Base-by-base conservation (phyloP, 1,139 yeast species). In the Tardiomyces depauwii region DNA sequence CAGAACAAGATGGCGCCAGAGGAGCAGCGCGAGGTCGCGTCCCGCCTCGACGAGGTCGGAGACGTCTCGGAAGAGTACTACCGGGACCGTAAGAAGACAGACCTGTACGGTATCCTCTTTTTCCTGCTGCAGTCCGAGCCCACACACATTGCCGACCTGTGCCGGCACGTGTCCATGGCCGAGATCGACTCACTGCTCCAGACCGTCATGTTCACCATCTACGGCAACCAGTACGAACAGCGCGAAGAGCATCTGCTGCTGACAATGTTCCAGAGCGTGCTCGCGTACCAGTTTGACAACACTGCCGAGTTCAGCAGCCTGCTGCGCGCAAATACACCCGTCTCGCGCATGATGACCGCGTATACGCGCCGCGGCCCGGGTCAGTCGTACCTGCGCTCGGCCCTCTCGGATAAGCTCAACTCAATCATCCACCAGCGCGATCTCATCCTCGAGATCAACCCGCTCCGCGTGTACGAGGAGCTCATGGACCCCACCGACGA, bases 181-280 rank as follows among this genome's bases (percentile, higher is more conserved):
- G 71, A 68, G 47, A 66, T 68, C 39, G 72, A 68, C 49, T 61
- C 66, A 12, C 56, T 68, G 44, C 58, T 68, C 11, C 71, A 67
- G 46, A 67, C 70, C 1, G 70, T 68, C 49, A 68, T 68, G 71
- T 68, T 67, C 53, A 66, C 68, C n/a, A 62, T 68, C 45, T 68
- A 63, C 48, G 72, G 72, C 16, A 67, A 68, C 50, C 72, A 68
- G 54, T 66, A 67, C 53, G 71, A 67, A 46, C 67, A 66, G 46
- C 60, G 72, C 41, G 72, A 68, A 52, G 72, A 68, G 53, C 69
- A 66, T 47, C 53, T 67, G 43, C 50, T 67, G 44, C 55, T 68
- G 45, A 56, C 66, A 28, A 64, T 68, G 68, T 66, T 68, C 47
- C 71, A 66, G 48, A 61, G 62, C 10, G 71, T 67, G 1, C 54